Evolutionary conservation across 164 flowering plant genomes (phyloP), one percentile per base, ranked within the genome.

Genomic region (Buxus sempervirens): DNA sequence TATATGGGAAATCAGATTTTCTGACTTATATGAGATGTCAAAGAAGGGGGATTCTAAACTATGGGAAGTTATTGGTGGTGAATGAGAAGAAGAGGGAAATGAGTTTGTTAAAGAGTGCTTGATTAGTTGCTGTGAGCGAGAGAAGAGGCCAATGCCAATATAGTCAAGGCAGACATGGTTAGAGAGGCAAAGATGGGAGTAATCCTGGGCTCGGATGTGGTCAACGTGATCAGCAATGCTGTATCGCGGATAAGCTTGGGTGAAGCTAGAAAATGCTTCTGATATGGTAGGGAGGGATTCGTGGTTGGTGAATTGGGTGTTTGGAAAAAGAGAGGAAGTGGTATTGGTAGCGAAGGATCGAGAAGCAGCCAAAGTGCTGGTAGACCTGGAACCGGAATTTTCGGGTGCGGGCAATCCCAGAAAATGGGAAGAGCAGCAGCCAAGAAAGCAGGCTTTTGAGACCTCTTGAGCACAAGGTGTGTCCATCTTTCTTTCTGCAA

Each of bases 161-260:
- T 94, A 91, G 75, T 94, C 98, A 42, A 91, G 93, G 68, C 97
- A 94, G 24, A 88, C 83, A 60, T 83, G 89, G 73, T 81, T 78
- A 23, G 93, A 84, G 25, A 77, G 58, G 13, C 86, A 76, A 27
- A 93, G 89, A 63, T 91, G 95, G 59, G 62, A 58, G 67, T 88
- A 94, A n/a, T 94, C 93, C 26, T 70, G 76, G 23, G 84, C 82
- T 71, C 96, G 70, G 62, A 91, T 85, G 19, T 64, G 72, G 67
- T 94, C 98, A 4, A 87, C 77, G 23, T 67, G 69, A 9, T 77
- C 63, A 9, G 96, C 85, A 23, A 85, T 79, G 2, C 72, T 55
- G 77, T 84, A 94, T 22, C 76, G 74, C 5, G 96, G 93, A 60
- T 84, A 90, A 23, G 86, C 81, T 72, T 75, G 74, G 64, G 54